These are phyloP conservation scores for Trypanosoma vivax DNA, from an alignment of 208 protist genomes.

Conservation along the genomic window DNA sequence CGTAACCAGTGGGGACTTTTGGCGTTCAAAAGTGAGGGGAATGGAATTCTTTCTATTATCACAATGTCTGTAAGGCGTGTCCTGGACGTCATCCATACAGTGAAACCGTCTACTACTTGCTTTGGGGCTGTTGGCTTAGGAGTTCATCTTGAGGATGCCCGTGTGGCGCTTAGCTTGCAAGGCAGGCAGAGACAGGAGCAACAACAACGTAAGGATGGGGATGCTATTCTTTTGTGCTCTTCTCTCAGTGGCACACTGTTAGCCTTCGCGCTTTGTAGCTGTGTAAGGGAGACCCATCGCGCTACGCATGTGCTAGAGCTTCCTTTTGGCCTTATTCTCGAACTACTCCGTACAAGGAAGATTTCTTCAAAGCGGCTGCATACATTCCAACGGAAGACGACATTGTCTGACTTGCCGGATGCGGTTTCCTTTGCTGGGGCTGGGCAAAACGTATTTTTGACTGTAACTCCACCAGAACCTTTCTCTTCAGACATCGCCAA, in stretches of 20 bases:
- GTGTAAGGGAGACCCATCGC: background rate
- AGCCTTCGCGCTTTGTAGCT: conserved; percentile 13
- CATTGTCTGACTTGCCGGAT: too few relatives aligned
- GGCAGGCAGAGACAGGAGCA: too few relatives aligned
- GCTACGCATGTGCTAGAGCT: conserved; percentile 8
- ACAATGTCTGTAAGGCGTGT: background rate
- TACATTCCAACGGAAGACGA: background rate
- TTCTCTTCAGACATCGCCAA: background rate
- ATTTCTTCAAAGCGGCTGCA: conserved; percentile 2
- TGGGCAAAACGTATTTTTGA: conserved; percentile 13
- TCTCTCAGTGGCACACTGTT: conserved; percentile 16
- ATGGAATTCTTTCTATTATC: background rate
- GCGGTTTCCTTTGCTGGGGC: background rate
- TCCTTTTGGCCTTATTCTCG: conserved; percentile 8
- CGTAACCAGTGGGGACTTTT: conserved; percentile 10
- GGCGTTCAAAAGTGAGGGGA: background rate
- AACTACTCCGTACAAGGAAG: conserved; percentile 7
- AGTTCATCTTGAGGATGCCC: conserved; percentile 1
- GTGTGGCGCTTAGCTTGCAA: background rate
- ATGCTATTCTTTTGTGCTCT: conserved; percentile 1
- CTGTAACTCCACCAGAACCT: background rate
- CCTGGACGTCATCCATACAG: background rate
- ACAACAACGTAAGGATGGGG: background rate
- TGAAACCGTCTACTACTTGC: background rate
- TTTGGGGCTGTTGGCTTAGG: conserved; percentile 10